Base-by-base conservation (phyloP, 306 rosid genomes). In the Pyrus betulifolia region DNA sequence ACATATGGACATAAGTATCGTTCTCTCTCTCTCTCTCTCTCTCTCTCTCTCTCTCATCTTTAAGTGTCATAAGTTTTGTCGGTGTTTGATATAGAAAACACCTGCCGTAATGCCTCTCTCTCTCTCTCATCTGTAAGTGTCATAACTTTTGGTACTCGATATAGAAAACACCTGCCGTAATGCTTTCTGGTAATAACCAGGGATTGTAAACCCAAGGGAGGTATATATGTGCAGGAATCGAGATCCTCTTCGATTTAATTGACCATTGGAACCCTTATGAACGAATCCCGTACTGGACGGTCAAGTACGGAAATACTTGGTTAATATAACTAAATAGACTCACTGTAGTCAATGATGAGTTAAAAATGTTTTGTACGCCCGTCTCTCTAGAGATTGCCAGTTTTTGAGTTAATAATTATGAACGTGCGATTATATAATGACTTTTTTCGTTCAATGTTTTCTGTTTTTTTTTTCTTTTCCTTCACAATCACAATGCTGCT, bases 121-220 rank as follows among this genome's bases (percentile, higher is more conserved):
- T 27, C 11, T 25, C 69, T 40, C 21, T 25, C 40, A 44, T 22
- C 35, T 67, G 2, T 40, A 3, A 2, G 55, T 22, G 18, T 42
- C 25, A 40, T 12, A 18, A 15, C 52, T 44, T 49, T 35, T 65
- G 57, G 57, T 28, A 62, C 22, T 14, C 65, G 59, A 49, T 45
- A 40, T 25, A 64, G 69, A 46, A 52, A 57, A 78, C 44, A 27
- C 55, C 75, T 54, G 2, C 76, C 66, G 4, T 6, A 33, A 25
- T 33, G n/a, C 17, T 35, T 5, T 4, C 18, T 31, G 12, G 22
- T 65, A 42, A 35, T 62, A 79, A 76, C 73, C 22, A 77, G 82
- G 78, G 42, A 49, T 22, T 57, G 13, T 11, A 8, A 69, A 73
- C 45, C 84, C 58, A 52, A 70, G 87, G 87, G 70, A 70, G 84